Percentiles rank a stretch among this genome's conserved stretches.
Conservation (phyloP, 2,329 filamentous ascomycete genomes). For the Phaeosphaeriaceae sp. region DNA sequence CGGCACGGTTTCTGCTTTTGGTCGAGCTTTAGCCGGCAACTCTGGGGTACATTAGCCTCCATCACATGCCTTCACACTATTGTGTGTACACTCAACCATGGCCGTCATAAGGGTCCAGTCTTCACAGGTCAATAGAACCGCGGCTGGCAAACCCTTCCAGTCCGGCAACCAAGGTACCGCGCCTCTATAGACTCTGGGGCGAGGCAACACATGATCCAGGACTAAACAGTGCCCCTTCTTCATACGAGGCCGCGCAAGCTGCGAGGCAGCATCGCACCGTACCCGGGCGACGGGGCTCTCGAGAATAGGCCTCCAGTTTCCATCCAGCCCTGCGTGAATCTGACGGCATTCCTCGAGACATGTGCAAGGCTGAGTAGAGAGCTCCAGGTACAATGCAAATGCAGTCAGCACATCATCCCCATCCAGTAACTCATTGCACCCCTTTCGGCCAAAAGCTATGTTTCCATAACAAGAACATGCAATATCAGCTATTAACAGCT, state of each 20-base stretch:
- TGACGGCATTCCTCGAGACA: conserved; percentile 18
- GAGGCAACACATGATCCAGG: conserved; percentile 1
- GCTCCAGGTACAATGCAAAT: conserved; percentile 29
- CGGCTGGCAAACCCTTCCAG: conserved; percentile 5
- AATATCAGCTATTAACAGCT: conserved; percentile 15
- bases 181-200: conserved; percentile 3
- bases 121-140: conserved; percentile 10
- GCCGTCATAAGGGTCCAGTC: conserved; percentile 35
- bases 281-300: too few species aligned
- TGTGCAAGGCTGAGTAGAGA: conserved; percentile 40
- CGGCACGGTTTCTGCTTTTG: conserved; percentile 12
- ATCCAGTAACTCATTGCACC: conserved; percentile 8
- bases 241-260: background rate
- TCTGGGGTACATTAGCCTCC: conserved; percentile 44
- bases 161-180: conserved; percentile 3
- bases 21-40: conserved; percentile 30
- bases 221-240: too few species aligned
- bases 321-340: background rate
- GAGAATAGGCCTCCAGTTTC: background rate
- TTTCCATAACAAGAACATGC: conserved; percentile 7
- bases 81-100: background rate
- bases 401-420: conserved; percentile 40
- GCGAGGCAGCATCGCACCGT: background rate
- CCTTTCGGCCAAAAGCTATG: background rate
- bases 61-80: conserved; percentile 36